Base-by-base conservation (phyloP, 2,329 filamentous ascomycete genomes). In the Trichoderma breve region DNA sequence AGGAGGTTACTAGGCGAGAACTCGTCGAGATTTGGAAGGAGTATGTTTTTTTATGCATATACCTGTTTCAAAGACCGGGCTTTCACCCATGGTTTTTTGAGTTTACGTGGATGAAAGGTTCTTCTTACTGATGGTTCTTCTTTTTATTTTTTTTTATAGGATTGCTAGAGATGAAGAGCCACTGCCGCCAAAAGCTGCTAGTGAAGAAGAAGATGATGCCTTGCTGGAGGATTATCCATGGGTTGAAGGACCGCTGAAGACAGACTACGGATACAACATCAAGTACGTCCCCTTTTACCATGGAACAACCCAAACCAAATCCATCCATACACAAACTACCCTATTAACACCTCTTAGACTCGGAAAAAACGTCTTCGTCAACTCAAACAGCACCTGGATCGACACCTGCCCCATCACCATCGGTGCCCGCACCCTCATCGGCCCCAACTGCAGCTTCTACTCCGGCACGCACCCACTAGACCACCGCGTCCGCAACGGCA, bases 221-320 rank as follows among this genome's bases (percentile, higher is more conserved):
- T 83, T 90, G 1, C 87, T 95, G 63, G 83, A 85, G 32, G 83
- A 90, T 64, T 80, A 91, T 21, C 88, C 92, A 0, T 93, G 89
- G 86, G 85, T 94, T 18, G 89, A 92, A 73, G 82, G 86, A 0
- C 92, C 92, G 0, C 83, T 95, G 71, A 87, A 86, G 69, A 86
- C 91, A 74, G 93, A 95, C 81, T 95, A 95, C 76, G 93, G 93
- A 6, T 94, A 95, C 74, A 94, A 95, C 74, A 84, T 95, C 64
- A 87, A 82, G 85, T 87, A 79, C 58, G 79, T 21, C 14, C 1
- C 32, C 12, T 34, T n/a, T 26, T 4, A 6, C 30, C 30, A 14
- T 9, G 0, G 0, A 8, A 15, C 7, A 34, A 24, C 7, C 11
- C n/a, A 24, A 34, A 61, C n/a, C n/a, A n/a, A n/a, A n/a, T n/a